Conservation (phyloP, 345 rosid species). For the Sisymbrium altissimum region DNA sequence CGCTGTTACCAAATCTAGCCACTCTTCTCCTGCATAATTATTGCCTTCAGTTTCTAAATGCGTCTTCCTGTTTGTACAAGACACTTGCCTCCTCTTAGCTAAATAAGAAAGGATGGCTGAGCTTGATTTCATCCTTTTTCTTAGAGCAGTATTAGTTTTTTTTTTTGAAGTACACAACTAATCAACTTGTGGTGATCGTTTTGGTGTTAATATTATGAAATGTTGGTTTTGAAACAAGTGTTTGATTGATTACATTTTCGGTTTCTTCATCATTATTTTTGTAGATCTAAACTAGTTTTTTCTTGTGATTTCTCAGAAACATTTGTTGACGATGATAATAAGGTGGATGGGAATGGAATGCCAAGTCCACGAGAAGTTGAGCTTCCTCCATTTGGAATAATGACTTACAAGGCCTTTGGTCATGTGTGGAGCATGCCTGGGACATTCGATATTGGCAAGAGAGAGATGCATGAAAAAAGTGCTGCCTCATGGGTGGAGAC, state of each 20-base stretch:
- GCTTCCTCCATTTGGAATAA: conserved; percentile 40
- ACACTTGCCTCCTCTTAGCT: background rate
- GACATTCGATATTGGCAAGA: conserved; percentile 12
- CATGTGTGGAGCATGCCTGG: conserved; percentile 35
- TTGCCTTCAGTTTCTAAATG: background rate
- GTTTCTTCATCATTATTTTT: background rate
- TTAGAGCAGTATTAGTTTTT: background rate
- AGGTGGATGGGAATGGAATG: background rate
- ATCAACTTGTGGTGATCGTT: background rate
- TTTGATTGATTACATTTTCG: background rate
- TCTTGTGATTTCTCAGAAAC: conserved; percentile 7
- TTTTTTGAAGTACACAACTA: background rate
- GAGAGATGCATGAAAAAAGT: conserved; percentile 4
- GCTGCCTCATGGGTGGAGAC: conserved; percentile 38
- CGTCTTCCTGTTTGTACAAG: background rate
- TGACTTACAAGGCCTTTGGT: conserved; percentile 38
- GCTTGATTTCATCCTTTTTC: background rate
- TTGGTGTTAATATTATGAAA: background rate
- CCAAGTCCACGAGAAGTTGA: background rate
- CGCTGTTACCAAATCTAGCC: background rate
- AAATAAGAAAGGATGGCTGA: background rate
- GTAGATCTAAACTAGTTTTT: background rate
- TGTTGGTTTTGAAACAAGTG: background rate
- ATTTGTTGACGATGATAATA: background rate
- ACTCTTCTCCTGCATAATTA: background rate